phyloP scores from a whole-genome alignment of 148 eudicot species.

The Gaultheria prostrata region DNA sequence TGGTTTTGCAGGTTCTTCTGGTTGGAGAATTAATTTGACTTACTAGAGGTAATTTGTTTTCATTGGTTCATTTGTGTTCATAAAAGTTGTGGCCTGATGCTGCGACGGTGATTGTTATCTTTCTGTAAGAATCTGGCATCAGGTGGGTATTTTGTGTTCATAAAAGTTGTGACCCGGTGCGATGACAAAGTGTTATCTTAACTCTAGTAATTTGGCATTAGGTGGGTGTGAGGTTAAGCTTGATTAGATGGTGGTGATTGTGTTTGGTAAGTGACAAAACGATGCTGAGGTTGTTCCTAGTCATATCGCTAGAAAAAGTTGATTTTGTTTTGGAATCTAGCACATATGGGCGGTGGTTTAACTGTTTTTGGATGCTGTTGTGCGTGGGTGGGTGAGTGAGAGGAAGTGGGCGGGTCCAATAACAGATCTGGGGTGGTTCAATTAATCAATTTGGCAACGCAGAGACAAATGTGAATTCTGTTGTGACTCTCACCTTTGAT shows the following conservation, averaged over 20 bases:
- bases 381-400: background rate
- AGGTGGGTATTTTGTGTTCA: background rate
- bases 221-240: background rate
- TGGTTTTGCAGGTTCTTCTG: background rate
- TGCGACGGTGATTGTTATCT: background rate
- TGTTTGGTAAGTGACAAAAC: background rate
- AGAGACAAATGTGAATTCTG: background rate
- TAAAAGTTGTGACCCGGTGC: too few species aligned
- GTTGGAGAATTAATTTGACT: background rate
- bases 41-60: background rate
- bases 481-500: background rate
- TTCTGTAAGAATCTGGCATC: background rate
- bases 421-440: background rate
- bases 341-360: background rate
- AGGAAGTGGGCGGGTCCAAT: background rate
- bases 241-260: background rate
- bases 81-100: background rate
- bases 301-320: background rate
- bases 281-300: constrained; percentile 4
- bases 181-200: background rate
- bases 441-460: background rate
- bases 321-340: background rate
- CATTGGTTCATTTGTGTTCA: background rate
- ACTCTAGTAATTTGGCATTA: background rate
- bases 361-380: background rate